Evolutionary conservation across 2,329 filamentous ascomycete genomes (phyloP).

Genomic region (Cadophora sp.): DNA sequence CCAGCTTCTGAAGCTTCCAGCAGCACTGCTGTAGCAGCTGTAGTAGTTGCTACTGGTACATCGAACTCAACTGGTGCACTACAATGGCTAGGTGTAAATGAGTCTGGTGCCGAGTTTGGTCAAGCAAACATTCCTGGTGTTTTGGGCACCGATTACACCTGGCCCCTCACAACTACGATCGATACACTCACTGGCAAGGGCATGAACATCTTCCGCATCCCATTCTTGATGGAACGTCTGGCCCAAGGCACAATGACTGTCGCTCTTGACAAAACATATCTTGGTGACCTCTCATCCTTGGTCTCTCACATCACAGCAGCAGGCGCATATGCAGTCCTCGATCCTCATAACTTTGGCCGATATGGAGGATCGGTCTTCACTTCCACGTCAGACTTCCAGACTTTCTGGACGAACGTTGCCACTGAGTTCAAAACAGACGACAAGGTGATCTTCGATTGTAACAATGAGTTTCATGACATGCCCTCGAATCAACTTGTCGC

Average conservation of each 20-base stretch:
- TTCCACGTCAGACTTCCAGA: constrained; percentile 46
- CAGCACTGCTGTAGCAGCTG: not conserved
- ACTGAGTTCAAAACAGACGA: constrained; percentile 46
- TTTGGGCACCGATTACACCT: constrained; percentile 61
- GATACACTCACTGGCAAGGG: constrained; percentile 36
- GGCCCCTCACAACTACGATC: constrained; percentile 15
- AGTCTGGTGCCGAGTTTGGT: constrained; percentile 69
- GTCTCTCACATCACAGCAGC: constrained; percentile 54
- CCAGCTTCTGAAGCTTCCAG: not conserved
- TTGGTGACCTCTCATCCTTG: constrained; percentile 50
- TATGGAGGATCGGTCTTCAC: constrained; percentile 50
- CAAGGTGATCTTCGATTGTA: constrained; percentile 48
- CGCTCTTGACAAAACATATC: constrained; percentile 49
- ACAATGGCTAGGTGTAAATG: constrained; percentile 37
- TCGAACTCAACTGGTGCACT: constrained; percentile 10
- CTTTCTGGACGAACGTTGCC: constrained; percentile 50
- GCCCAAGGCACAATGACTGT: constrained; percentile 55
- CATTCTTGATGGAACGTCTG: constrained; percentile 62
- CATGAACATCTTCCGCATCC: constrained; percentile 43
- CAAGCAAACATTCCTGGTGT: constrained; percentile 59
- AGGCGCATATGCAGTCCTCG: constrained; percentile 54
- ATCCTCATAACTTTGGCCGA: constrained; percentile 58
- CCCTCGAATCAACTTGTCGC: constrained; percentile 47
- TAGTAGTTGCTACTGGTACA: constrained; percentile 19
- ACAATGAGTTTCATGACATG: constrained; percentile 54